Conservation (phyloP, 1,284 basidiomycete species). For the Polyporus tsugae region DNA sequence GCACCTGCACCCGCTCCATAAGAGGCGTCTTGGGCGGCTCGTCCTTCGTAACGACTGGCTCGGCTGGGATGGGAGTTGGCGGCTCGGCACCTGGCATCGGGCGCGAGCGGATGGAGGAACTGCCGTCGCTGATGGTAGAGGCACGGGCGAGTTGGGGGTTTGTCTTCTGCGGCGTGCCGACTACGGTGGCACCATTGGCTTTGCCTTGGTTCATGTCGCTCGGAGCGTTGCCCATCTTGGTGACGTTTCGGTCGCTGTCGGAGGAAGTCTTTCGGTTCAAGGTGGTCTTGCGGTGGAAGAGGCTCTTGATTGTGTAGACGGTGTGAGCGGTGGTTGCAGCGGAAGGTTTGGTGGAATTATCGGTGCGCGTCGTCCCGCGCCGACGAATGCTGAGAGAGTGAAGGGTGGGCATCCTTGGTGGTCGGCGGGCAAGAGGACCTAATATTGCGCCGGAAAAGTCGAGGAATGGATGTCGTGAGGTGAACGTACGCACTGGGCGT, state of each 20-base stretch:
- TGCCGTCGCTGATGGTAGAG: slow-evolving; percentile 19
- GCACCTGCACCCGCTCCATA: slow-evolving; percentile 16
- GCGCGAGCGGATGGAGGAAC: slow-evolving; percentile 24
- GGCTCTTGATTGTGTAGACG: slow-evolving; percentile 25
- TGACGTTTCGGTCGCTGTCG: slow-evolving; percentile 11
- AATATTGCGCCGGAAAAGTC: slow-evolving; percentile 15
- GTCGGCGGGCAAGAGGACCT: slow-evolving; percentile 16
- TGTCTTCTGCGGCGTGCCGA: slow-evolving; percentile 20
- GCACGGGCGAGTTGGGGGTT: slow-evolving; percentile 19
- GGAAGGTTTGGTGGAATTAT: slow-evolving; percentile 15
- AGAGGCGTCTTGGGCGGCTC: slow-evolving; percentile 14
- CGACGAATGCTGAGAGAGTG: slow-evolving; percentile 32
- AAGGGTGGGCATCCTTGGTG: slow-evolving; percentile 28
- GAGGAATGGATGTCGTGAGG: slow-evolving; percentile 27
- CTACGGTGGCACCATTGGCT: slow-evolving; percentile 12
- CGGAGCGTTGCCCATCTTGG: slow-evolving; percentile 34
- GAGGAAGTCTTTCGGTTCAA: slow-evolving; percentile 12
- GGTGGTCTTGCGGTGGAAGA: slow-evolving; percentile 24
- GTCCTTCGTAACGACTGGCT: slow-evolving; percentile 12
- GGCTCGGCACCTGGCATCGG: slow-evolving; percentile 33
- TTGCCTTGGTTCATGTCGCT: slow-evolving; percentile 30
- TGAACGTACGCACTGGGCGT: slow-evolving; percentile 21
- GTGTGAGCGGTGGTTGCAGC: slow-evolving; percentile 7
- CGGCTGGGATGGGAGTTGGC: slow-evolving; percentile 23
- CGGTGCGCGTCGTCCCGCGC: slow-evolving; percentile 22